Conservation (phyloP, 441 rosid species). For the Croton laevigatus region DNA sequence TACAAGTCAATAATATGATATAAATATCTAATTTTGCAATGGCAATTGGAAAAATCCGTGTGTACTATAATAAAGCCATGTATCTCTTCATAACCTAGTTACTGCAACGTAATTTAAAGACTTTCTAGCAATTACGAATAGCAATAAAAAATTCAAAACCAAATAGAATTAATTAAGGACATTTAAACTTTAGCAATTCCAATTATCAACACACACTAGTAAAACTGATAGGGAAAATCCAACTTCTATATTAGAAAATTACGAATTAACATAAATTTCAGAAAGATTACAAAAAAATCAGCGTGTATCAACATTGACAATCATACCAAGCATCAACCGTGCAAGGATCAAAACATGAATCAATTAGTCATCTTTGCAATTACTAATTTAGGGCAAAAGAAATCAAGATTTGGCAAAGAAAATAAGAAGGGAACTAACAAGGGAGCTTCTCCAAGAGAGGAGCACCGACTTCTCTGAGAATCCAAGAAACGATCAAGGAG, state of each 20-base stretch:
- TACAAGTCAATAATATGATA: background rate
- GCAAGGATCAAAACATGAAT: background rate
- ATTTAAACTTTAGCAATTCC: background rate
- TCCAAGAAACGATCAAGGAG: constrained; percentile 87
- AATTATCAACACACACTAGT: background rate
- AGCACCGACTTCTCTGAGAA: constrained; percentile 74
- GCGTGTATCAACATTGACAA: background rate
- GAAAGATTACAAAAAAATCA: too few species aligned
- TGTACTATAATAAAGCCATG: background rate
- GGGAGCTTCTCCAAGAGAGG: constrained; percentile 77
- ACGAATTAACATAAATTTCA: background rate
- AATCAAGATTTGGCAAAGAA: constrained; percentile 16
- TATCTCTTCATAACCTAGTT: background rate
- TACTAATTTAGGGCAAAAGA: constrained; percentile 8
- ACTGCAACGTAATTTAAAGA: background rate
- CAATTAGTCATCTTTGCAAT: background rate
- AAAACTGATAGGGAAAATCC: background rate
- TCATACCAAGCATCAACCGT: constrained; percentile 14
- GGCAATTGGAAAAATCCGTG: background rate
- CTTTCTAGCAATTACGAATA: background rate
- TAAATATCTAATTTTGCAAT: background rate
- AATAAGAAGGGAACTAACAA: constrained; percentile 40
- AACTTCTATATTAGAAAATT: background rate
- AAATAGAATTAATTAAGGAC: background rate
- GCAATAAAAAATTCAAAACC: background rate